Conservation (phyloP, 2,329 filamentous ascomycete species). For the Trichoderma citrinoviride region DNA sequence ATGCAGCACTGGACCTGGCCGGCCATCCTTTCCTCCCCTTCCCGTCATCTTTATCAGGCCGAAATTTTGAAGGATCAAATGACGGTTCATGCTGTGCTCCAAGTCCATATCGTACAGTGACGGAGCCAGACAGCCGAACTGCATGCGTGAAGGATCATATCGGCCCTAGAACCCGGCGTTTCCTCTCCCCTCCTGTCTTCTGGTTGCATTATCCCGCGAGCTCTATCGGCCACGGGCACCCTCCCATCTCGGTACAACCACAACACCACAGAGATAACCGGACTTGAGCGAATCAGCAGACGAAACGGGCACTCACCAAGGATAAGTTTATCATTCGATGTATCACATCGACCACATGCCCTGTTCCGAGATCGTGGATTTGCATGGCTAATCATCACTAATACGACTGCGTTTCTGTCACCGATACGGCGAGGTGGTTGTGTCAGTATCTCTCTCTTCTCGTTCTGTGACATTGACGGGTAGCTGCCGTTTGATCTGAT, state of each 20-base stretch:
- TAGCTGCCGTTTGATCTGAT: slow-evolving; percentile 3
- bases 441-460: neutral
- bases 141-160: neutral
- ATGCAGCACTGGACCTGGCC: neutral
- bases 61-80: neutral
- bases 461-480: neutral
- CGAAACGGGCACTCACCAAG: neutral
- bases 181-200: neutral
- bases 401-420: neutral
- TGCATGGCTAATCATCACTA: slow-evolving; percentile 1
- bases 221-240: slow-evolving; percentile 4
- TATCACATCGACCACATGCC: slow-evolving; percentile 8
- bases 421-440: neutral
- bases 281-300: slow-evolving; percentile 7
- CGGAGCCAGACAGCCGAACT: neutral
- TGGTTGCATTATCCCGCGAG: neutral
- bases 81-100: neutral
- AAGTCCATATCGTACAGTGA: too few species aligned
- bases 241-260: neutral
- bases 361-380: slow-evolving; percentile 9
- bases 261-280: slow-evolving; percentile 12
- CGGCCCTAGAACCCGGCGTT: neutral
- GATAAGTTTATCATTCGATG: neutral
- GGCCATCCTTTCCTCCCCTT: neutral
- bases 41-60: neutral